Percentiles rank a stretch among this genome's conserved stretches.
Conservation (phyloP, 768 basidiomycete species). For the Tephrocybe sp. region DNA sequence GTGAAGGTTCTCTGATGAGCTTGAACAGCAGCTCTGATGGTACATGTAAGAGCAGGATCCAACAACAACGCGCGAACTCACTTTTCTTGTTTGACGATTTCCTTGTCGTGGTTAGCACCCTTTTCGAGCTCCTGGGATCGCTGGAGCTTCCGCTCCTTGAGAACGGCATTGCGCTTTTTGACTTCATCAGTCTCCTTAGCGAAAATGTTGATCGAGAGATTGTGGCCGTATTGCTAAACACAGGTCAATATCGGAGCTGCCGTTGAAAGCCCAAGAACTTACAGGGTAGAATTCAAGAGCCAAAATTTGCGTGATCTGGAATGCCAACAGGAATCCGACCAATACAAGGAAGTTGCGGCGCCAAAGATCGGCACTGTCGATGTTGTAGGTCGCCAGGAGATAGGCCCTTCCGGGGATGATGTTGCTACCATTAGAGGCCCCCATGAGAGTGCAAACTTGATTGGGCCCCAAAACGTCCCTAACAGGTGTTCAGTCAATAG, state of each 20-base stretch:
- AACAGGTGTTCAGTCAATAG: conserved; percentile 14
- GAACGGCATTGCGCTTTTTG: conserved; percentile 52
- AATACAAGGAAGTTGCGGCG: conserved; percentile 69
- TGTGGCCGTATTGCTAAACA: conserved; percentile 48
- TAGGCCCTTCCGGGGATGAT: conserved; percentile 62
- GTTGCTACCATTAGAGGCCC: conserved; percentile 56
- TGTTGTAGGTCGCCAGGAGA: conserved; percentile 51
- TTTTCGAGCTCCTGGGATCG: conserved; percentile 30
- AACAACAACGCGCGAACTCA: background rate
- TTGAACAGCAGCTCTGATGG: conserved; percentile 13
- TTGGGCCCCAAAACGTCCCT: conserved; percentile 58
- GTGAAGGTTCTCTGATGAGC: conserved; percentile 65
- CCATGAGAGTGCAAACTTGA: conserved; percentile 78
- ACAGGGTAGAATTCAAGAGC: conserved; percentile 68
- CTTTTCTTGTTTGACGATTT: conserved; percentile 10
- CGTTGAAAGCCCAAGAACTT: conserved; percentile 15
- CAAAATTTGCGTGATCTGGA: conserved; percentile 67
- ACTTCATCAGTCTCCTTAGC: conserved; percentile 58
- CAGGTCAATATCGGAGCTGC: background rate
- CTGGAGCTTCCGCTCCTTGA: conserved; percentile 52
- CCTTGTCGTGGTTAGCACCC: conserved; percentile 9
- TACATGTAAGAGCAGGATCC: conserved; percentile 1
- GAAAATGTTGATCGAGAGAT: conserved; percentile 53
- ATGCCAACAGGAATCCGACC: conserved; percentile 67
- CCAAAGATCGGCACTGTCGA: conserved; percentile 58